Evolutionary conservation across 2,329 filamentous ascomycete species (phyloP).

Genomic region (Fusarium burgessii): DNA sequence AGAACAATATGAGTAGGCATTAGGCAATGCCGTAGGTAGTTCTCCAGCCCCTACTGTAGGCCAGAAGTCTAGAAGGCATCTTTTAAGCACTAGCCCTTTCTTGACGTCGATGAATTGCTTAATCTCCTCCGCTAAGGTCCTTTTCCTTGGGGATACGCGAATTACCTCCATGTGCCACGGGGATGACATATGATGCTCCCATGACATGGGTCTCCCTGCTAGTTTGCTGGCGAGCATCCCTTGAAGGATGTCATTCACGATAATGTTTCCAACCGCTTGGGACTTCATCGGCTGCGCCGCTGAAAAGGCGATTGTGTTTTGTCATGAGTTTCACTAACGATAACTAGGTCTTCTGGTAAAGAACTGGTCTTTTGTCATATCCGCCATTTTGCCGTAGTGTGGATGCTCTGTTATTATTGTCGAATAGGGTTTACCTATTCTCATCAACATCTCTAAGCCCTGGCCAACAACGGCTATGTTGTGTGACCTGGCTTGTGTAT

Average conservation of each 20-base stretch:
- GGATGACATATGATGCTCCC: constrained; percentile 34
- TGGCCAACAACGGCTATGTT: constrained; percentile 17
- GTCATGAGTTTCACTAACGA: constrained; percentile 10
- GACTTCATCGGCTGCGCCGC: constrained; percentile 34
- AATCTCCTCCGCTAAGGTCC: constrained; percentile 31
- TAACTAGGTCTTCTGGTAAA: constrained; percentile 5
- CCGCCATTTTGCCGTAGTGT: neutral
- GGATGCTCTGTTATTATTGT: neutral
- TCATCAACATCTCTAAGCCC: neutral
- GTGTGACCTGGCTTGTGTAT: constrained; percentile 17
- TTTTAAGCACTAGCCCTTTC: constrained; percentile 23
- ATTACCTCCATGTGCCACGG: constrained; percentile 21
- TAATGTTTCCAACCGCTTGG: constrained; percentile 44
- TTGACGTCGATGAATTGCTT: constrained; percentile 17
- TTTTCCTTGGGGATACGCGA: constrained; percentile 25
- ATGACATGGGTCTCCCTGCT: constrained; percentile 40
- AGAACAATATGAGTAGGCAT: neutral
- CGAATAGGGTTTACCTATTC: neutral
- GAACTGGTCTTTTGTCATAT: neutral
- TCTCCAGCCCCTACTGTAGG: neutral
- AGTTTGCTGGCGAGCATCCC: constrained; percentile 21
- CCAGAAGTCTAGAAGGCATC: constrained; percentile 20
- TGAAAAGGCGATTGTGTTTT: constrained; percentile 18
- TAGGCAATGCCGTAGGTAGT: neutral
- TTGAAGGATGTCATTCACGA: constrained; percentile 32